These are phyloP conservation scores for Haberlea rhodopensis DNA, from an alignment of 257 asterid species.

Conservation along the genomic window DNA sequence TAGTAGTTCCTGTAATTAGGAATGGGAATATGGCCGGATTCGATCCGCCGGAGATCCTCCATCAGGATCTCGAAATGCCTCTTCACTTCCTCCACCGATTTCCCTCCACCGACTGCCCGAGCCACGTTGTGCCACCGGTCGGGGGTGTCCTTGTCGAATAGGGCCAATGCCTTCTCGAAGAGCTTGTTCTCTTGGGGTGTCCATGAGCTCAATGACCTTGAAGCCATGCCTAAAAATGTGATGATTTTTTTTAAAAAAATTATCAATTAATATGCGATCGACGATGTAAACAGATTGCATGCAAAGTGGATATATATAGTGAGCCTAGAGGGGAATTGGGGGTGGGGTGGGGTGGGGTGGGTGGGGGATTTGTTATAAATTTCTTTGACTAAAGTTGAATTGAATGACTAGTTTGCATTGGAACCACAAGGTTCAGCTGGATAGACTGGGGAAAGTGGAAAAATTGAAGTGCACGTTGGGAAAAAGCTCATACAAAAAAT, in stretches of 20 bases:
- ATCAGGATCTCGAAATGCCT: slow-evolving; percentile 61
- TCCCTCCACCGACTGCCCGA: slow-evolving; percentile 65
- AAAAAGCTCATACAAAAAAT: background rate
- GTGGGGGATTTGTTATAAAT: slow-evolving; percentile 21
- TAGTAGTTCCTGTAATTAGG: slow-evolving; percentile 40
- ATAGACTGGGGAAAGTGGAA: background rate
- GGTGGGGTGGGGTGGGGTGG: background rate
- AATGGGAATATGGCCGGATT: slow-evolving; percentile 59
- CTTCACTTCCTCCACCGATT: slow-evolving; percentile 64
- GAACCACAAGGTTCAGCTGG: slow-evolving; percentile 20
- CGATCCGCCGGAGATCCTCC: slow-evolving; percentile 71
- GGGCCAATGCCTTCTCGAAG: slow-evolving; percentile 66
- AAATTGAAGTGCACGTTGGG: background rate
- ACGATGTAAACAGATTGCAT: slow-evolving; percentile 2
- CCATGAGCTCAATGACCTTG: slow-evolving; percentile 49
- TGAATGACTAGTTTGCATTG: slow-evolving; percentile 27
- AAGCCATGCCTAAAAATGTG: slow-evolving; percentile 37
- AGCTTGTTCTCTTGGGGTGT: slow-evolving; percentile 64
- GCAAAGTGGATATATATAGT: slow-evolving; percentile 21
- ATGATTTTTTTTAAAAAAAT: too few relatives aligned
- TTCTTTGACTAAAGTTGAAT: slow-evolving; percentile 23
- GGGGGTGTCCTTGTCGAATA: slow-evolving; percentile 63
- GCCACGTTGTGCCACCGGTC: slow-evolving; percentile 87
- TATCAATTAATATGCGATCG: too few relatives aligned
- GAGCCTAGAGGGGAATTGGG: slow-evolving; percentile 1